Evolutionary conservation across 495 filamentous ascomycete species (phyloP), one percentile per base, ranked within the genome.

Genomic region (Penicillium roqueforti): DNA sequence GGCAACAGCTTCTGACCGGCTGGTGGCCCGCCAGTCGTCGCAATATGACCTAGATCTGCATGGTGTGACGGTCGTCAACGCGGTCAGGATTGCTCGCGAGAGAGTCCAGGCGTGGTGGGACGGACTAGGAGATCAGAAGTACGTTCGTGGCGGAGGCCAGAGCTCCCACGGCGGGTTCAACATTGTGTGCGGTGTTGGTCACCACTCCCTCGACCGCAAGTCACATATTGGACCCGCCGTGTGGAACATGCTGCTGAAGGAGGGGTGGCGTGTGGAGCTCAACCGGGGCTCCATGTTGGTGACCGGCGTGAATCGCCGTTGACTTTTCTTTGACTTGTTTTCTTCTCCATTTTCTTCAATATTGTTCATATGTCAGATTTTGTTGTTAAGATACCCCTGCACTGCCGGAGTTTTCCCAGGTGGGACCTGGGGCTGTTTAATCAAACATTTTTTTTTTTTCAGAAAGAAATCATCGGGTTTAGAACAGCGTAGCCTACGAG

Each of bases 211-310:
- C n/a, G 84, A 84, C 37, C 90, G 92, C 0, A 85, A 77, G 28
- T 84, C 84, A 1, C 85, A 82, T 53, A 58, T 98, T 22, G 84
- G 89, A 2, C 88, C 87, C 31, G 87, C 88, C n/a, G 91, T 98
- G 1, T 83, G 74, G 47, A 87, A 79, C 63, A 86, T 86, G 73
- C 67, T 98, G 49, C 74, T 82, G 43, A 77, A 77, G 34, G 88
- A 92, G 50, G 91, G 89, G 0, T 98, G 93, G 93, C 87, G 81
- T 56, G 75, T 95, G 28, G 80, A 90, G 67, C 75, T 87, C 28
- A 71, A 80, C 28, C 77, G 80, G 9, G 92, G 91, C 0, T 72
- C 78, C 29, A 75, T 91, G 41, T 63, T 82, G 37, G 80, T 97
- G 8, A 77, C 70, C 11, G 90, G 89, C 1, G 73, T 60, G 45